These are phyloP conservation scores for Kwoniella shandongensis DNA, from an alignment of 768 basidiomycete genomes.

Conservation along the genomic window DNA sequence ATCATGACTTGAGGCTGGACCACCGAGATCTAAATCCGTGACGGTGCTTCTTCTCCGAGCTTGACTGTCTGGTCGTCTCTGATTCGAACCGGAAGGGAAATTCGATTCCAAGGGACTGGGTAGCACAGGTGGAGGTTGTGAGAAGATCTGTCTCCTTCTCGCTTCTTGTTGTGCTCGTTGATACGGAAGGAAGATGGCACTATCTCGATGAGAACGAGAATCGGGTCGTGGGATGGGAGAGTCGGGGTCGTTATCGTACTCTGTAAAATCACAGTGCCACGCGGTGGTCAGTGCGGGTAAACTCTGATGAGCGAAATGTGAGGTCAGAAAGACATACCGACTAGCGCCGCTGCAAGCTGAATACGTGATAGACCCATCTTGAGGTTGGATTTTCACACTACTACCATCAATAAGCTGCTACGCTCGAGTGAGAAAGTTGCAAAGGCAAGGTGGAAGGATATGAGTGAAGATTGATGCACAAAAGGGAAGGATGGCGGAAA, in stretches of 20 bases:
- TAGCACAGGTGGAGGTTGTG: constrained; percentile 9
- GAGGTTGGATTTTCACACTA: background rate
- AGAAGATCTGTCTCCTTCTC: constrained; percentile 10
- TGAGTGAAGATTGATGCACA: no score
- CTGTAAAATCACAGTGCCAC: constrained; percentile 54
- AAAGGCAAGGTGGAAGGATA: no score
- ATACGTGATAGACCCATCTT: constrained; percentile 17
- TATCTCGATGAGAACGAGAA: constrained; percentile 24
- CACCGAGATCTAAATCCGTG: constrained; percentile 1
- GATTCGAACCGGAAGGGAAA: constrained; percentile 9
- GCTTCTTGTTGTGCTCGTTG: constrained; percentile 20
- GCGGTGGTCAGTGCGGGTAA: background rate
- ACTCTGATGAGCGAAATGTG: background rate
- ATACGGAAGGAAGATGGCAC: constrained; percentile 31
- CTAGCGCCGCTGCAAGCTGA: constrained; percentile 21
- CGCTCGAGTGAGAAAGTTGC: no score
- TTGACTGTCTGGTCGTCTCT: constrained; percentile 6
- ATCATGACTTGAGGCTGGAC: background rate
- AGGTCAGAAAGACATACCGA: no score
- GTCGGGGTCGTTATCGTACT: constrained; percentile 85
- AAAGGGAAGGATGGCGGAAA: no score
- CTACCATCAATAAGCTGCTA: no score
- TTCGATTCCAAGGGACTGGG: background rate
- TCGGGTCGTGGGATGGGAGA: constrained; percentile 54
- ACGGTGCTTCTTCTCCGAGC: constrained; percentile 6